Evolutionary conservation across 306 rosid species (phyloP).

Genomic region (Vigna hirtella): DNA sequence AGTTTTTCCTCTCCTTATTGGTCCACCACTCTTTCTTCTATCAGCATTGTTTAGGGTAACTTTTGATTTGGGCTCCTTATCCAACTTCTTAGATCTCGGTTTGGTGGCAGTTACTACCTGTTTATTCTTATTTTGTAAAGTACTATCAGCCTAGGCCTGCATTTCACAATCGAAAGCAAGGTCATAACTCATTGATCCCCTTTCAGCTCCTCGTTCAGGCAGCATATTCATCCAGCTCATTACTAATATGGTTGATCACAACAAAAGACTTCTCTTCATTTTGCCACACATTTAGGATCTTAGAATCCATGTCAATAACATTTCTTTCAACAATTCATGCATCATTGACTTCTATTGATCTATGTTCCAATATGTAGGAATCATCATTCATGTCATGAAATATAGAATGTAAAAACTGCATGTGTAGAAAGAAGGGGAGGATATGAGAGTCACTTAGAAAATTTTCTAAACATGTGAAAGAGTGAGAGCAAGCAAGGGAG

Average conservation of each 20-base stretch:
- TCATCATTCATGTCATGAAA: slow-evolving; percentile 72
- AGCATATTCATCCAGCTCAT: slow-evolving; percentile 84
- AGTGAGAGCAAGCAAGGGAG: no score
- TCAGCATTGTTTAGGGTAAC: slow-evolving; percentile 58
- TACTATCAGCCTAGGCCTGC: slow-evolving; percentile 58
- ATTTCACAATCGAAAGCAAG: slow-evolving; percentile 92
- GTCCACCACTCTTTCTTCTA: slow-evolving; percentile 73
- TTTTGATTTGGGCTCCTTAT: slow-evolving; percentile 74
- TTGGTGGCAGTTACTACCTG: slow-evolving; percentile 54
- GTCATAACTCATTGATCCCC: slow-evolving; percentile 68
- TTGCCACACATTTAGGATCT: slow-evolving; percentile 59
- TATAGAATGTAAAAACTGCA: no score
- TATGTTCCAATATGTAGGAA: slow-evolving; percentile 77
- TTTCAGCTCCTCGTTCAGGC: slow-evolving; percentile 81
- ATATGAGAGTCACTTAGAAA: no score
- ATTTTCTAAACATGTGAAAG: no score
- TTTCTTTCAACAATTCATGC: slow-evolving; percentile 64
- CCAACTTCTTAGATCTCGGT: slow-evolving; percentile 63
- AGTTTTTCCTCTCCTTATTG: slow-evolving; percentile 84
- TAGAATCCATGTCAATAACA: slow-evolving; percentile 83
- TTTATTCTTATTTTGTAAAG: slow-evolving; percentile 54
- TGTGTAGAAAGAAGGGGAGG: no score
- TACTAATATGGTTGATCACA: slow-evolving; percentile 50
- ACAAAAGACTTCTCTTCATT: slow-evolving; percentile 55
- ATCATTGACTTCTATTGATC: slow-evolving; percentile 63